Evolutionary conservation across 352 stramenopile genomes (phyloP).

Genomic region (Globisporangium middletonii): DNA sequence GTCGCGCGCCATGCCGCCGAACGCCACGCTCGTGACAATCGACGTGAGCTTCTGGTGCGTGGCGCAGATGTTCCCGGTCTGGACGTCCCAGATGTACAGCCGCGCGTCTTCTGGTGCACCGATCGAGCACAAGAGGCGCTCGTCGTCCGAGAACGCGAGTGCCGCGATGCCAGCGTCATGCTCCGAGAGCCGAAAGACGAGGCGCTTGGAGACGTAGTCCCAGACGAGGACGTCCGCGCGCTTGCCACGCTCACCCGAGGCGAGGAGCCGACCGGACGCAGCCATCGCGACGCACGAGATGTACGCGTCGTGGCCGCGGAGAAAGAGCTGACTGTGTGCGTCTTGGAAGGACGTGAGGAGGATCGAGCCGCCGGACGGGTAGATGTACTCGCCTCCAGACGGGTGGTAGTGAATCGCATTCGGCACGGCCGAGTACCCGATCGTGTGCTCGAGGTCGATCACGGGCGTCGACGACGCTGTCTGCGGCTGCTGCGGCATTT

Average conservation of each 20-base stretch:
- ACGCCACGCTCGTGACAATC: constrained; percentile 57
- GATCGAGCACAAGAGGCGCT: constrained; percentile 78
- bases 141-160: constrained; percentile 90
- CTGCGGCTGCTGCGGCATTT: constrained; percentile 5
- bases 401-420: constrained; percentile 88
- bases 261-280: constrained; percentile 64
- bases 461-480: neutral
- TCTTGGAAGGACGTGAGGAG: constrained; percentile 70
- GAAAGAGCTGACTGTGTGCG: constrained; percentile 76
- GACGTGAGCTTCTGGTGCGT: constrained; percentile 67
- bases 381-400: constrained; percentile 74
- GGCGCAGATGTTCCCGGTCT: constrained; percentile 84
- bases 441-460: constrained; percentile 92
- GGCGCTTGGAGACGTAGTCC: constrained; percentile 64
- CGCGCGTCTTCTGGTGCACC: constrained; percentile 74
- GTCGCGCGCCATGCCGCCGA: constrained; percentile 83
- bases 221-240: constrained; percentile 89
- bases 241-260: constrained; percentile 76
- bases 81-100: constrained; percentile 89
- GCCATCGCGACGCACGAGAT: constrained; percentile 83
- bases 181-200: constrained; percentile 84
- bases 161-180: constrained; percentile 87
- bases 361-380: constrained; percentile 84
- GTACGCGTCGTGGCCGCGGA: constrained; percentile 76
- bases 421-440: constrained; percentile 80